Percentiles rank a stretch among this genome's conserved stretches.
These are phyloP conservation scores for Mrakia blollopis DNA, from an alignment of 768 basidiomycete species.

Conservation along the genomic window DNA sequence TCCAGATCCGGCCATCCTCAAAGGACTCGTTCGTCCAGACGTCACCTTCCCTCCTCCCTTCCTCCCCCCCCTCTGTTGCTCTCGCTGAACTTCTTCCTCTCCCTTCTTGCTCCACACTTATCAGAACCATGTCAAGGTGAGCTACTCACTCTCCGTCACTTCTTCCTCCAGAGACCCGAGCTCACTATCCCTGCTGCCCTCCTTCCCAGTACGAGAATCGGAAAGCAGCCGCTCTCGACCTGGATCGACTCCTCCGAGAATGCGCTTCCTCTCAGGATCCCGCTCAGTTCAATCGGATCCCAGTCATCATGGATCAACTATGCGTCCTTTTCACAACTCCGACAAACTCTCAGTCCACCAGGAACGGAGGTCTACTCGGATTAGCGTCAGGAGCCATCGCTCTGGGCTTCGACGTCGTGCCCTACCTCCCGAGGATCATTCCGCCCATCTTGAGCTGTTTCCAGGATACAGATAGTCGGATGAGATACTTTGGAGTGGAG, in stretches of 20 bases:
- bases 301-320: conserved; percentile 84
- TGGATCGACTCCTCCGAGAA: conserved; percentile 90
- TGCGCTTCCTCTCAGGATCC: conserved; percentile 37
- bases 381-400: conserved; percentile 97
- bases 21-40: conserved; percentile 27
- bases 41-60: too few relatives aligned
- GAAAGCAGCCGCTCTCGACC: conserved; percentile 87
- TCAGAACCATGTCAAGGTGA: conserved; percentile 29
- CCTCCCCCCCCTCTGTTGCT: neutral
- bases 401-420: conserved; percentile 82
- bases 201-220: conserved; percentile 70
- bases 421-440: conserved; percentile 90
- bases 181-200: neutral
- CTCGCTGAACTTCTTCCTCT: neutral
- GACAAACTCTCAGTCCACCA: conserved; percentile 75
- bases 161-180: neutral
- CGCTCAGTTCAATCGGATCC: conserved; percentile 72
- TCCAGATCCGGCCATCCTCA: conserved; percentile 31
- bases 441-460: conserved; percentile 85
- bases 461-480: conserved; percentile 86
- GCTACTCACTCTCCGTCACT: neutral
- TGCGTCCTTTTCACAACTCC: conserved; percentile 86
- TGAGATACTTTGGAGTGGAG: conserved; percentile 91
- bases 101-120: neutral
- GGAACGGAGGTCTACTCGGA: conserved; percentile 93